Evolutionary conservation across 2,329 filamentous ascomycete species (phyloP), one percentile per base, ranked within the genome.

Genomic region (Trichoderma cornu-damae): DNA sequence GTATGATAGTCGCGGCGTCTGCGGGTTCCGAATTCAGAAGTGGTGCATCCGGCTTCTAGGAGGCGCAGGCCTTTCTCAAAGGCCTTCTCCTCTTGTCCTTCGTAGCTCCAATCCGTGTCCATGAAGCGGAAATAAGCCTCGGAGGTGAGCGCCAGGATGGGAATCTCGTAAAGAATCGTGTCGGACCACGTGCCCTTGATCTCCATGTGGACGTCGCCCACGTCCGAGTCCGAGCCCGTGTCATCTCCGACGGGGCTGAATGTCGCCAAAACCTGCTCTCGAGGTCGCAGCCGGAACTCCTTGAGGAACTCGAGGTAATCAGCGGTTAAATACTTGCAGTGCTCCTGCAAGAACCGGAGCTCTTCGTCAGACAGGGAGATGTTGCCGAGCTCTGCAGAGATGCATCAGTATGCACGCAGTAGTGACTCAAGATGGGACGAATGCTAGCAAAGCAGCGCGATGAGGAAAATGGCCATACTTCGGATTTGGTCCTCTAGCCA

Each of bases 101-200:
- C 82, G 66, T 97, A 88, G 65, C 82, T 86, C 94, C 94, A 99
- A 70, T 96, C 92, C 52, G 75, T 89, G 69, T 99, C 91, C 77
- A 91, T 90, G 73, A 96, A 97, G 68, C 89, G 91, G 80, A 99
- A 99, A 75, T 96, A 99, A 49, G 94, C 90, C 72, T 99, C 93
- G 47, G 91, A 96, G 1, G 93, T 90, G 62, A 99, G 74, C 2
- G 95, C 91, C 18, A 99, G 80, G 20, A 99, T 80, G 0, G 94
- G 94, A 58, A 99, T 96, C 75, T 99, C 94, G 75, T 99, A 99
- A 22, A 99, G 82, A 58, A 99, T 99, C 0, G 94, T 97, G 64
- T 96, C 91, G 7, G 90, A 82, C 94, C 94, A 99, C 55, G 85
- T 78, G 8, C 94, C 94, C 64, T 85, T 85, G 61, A 95, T 87